phyloP scores from a whole-genome alignment of 805 yeast genomes.

The Lipomyces oligophaga region DNA sequence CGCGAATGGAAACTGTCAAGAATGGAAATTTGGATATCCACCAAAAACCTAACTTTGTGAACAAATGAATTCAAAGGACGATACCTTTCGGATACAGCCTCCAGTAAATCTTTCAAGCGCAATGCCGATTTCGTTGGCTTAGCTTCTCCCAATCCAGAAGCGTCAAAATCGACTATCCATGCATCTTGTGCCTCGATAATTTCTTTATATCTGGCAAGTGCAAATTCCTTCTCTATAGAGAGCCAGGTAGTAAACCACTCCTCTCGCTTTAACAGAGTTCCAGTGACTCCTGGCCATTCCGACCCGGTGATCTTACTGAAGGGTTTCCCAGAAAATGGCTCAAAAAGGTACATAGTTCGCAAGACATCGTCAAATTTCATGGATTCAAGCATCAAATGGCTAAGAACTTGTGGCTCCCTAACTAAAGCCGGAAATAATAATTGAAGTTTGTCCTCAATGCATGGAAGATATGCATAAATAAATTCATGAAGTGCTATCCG shows the following conservation, averaged over 20 bases:
- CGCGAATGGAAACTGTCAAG: constrained; percentile 50
- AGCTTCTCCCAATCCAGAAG: constrained; percentile 41
- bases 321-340: constrained; percentile 39
- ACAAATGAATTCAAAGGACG: constrained; percentile 43
- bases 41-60: constrained; percentile 53
- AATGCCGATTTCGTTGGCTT: constrained; percentile 64
- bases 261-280: constrained; percentile 31
- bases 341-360: constrained; percentile 45
- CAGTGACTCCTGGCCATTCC: constrained; percentile 47
- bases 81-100: constrained; percentile 54
- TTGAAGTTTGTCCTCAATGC: constrained; percentile 46
- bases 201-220: constrained; percentile 50
- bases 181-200: constrained; percentile 49
- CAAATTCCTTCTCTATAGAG: constrained; percentile 49
- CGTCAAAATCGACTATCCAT: constrained; percentile 57
- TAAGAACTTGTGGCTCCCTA: constrained; percentile 46
- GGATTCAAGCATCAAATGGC: constrained; percentile 57
- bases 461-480: constrained; percentile 47
- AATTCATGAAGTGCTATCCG: constrained; percentile 40
- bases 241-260: constrained; percentile 50
- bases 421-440: constrained; percentile 32
- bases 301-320: too few species aligned
- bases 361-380: constrained; percentile 55
- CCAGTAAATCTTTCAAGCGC: constrained; percentile 53
- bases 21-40: constrained; percentile 55